Base-by-base conservation (phyloP, 2,329 filamentous ascomycete species). In the Diaporthe nobilis region DNA sequence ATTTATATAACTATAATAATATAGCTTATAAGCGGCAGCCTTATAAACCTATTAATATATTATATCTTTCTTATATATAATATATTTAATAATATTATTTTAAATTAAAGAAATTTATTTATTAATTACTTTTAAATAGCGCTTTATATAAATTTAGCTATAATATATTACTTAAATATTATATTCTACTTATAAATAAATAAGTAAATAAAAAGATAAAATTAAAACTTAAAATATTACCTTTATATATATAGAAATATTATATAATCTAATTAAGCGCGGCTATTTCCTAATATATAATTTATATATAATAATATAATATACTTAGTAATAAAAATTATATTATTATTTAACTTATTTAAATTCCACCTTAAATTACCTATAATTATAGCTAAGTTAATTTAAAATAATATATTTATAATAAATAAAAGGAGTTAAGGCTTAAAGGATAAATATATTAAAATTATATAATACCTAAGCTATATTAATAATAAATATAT, bases 161-260 rank as follows among this genome's bases (percentile, higher is more conserved):
- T 44, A 44, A 71, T 22, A 39, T 42, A 71, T 44, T 67, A 37
- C 20, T 6, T 31, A 20, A 37, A 25, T 1, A 51, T 37, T n/a
- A n/a, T 39, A 70, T 47, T 37, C 42, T 53, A 53, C 8, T 20
- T 70, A 42, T 53, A 53, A 55, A 51, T 70, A 49, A 55, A 28
- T 70, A 70, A 39, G 25, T 70, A 34, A 42, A 70, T 39, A 39
- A 17, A 31, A 20, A 6, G 9, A n/a, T n/a, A 15, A n/a, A 31
- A 37, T 9, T 17, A 53, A 2, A 37, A 13, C 34, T 55, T 53
- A 55, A 42, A 53, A 37, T 70, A 53, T 6, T 53, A 51, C n/a
- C 53, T 49, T 20, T 49, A 8, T 8, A 20, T 20, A n/a, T 22
- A 53, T 34, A 37, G 37, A 10, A 53, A 70, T 25, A 37, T 20